A percentile compares a stretch with the other conserved stretches of the same genome.
Evolutionary conservation across 1,284 basidiomycete genomes (phyloP).

Genomic region (Ceratobasidium sp.): DNA sequence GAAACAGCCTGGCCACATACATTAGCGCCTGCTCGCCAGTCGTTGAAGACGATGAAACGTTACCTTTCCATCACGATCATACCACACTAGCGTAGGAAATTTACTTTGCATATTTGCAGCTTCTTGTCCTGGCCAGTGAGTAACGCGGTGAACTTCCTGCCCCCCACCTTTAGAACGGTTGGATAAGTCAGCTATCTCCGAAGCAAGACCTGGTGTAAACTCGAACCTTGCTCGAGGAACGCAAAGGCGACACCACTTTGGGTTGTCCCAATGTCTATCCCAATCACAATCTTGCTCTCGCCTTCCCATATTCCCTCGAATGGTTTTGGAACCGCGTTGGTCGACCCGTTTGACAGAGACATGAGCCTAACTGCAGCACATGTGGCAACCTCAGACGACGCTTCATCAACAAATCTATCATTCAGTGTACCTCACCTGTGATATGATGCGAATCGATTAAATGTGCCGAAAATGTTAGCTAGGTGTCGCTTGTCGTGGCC

Average conservation of each 20-base stretch:
- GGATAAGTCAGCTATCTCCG: background rate
- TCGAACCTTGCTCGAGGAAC: conserved; percentile 35
- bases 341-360: background rate
- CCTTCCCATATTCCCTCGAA: conserved; percentile 42
- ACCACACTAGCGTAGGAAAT: conserved; percentile 45
- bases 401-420: background rate
- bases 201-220: background rate
- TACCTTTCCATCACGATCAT: conserved; percentile 39
- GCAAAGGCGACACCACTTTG: conserved; percentile 41
- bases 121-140: conserved; percentile 46
- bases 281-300: conserved; percentile 42
- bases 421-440: background rate
- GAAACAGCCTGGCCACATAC: conserved; percentile 14
- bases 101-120: conserved; percentile 29
- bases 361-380: background rate
- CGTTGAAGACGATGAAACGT: background rate
- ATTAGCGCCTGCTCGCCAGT: background rate
- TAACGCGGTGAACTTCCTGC: conserved; percentile 33
- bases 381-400: background rate
- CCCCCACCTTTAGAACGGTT: background rate
- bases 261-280: conserved; percentile 39
- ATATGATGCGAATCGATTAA: too few species aligned
- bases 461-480: background rate
- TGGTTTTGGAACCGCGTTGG: conserved; percentile 19
- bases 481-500: background rate